Evolutionary conservation across 2,329 filamentous ascomycete genomes (phyloP), one percentile per base, ranked within the genome.

Genomic region (Phialophora expanda): DNA sequence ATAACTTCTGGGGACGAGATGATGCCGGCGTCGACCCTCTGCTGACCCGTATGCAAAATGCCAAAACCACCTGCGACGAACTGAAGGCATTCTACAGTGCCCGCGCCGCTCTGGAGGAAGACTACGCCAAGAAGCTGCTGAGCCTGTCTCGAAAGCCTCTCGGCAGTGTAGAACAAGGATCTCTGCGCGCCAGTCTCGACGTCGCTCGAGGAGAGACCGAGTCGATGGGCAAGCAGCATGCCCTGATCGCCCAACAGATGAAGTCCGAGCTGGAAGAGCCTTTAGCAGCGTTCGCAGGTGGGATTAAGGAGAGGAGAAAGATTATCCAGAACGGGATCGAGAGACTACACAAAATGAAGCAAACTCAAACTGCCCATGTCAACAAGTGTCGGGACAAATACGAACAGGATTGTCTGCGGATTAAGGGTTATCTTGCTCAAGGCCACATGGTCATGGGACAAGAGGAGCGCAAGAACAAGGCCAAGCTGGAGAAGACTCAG

Each of bases 361-460:
- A 92, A 73, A 91, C 96, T 76, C 96, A 99, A 78, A 97, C 93
- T 0, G 86, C 90, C 64, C 81, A 87, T 20, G 93, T 98, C 57
- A 98, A 97, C 81, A 99, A 99, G 90, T 91, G 93, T 17, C 87
- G 95, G 71, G 95, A 99, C 79, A 90, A 90, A 57, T 99, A 96
- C 76, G 95, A 99, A 79, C 94, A 99, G 78, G 96, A 99, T 73
- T 98, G 94, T 76, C 84, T 99, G 53, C 95, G 97, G 77, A 98
- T 99, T 78, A 99, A 99, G 79, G 95, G 95, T 46, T 99, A 99
- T 75, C 87, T 99, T 4, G 95, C 96, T 3, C 95, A 99, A 79
- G 95, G 95, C 9, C 96, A 99, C 77, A 99, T 99, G 95, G 95
- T 99, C 65, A 99, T 99, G 95, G 95, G 95, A 14, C 95, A 99